Base-by-base conservation (phyloP, 257 asterid species). In the Ballota nigra region DNA sequence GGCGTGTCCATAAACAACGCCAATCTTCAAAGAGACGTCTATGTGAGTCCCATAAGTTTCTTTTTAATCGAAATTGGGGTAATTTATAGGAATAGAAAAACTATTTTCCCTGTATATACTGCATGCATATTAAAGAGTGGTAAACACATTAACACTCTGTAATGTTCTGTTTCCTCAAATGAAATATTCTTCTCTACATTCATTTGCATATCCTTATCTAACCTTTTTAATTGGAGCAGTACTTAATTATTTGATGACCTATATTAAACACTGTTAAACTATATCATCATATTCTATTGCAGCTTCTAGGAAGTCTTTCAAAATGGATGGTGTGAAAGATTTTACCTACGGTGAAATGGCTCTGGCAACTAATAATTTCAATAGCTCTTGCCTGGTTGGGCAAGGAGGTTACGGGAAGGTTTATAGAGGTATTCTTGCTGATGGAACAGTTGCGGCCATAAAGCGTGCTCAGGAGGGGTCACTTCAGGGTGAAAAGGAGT, bases 381-480 rank as follows among this genome's bases (percentile, higher is more conserved):
- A 75, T 45, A 55, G 47, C 87, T 79, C 91, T 29, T 85, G 83
- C 52, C 63, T 83, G 53, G 89, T 90, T 19, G 98, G 98, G 61
- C 83, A 86, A 83, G 98, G 98, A 77, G 98, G 98, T 56, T 92
- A 92, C 53, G 97, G 98, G 41, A 90, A 86, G 68, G 97, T 93
- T 63, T 88, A 90, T 69, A 80, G 78, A 81, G 98, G 98, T 79
- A 70, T 81, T 80, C 87, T 93, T 57, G 84, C 86, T 57, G 87
- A 90, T 82, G 92, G 92, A 60, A 83, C 89, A n/a, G 73, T 78
- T 19, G 96, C 86, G 26, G 98, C 98, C 61, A 79, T 93, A 81
- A 93, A 93, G 74, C 95, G 96, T 66, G 98, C 98, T 36, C 89
- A 82, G 76, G 91, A 83, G 85, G 98, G 97, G 69, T 88, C 98